Evolutionary conservation across 2,329 filamentous ascomycete species (phyloP).

Genomic region (Fusarium sp.): DNA sequence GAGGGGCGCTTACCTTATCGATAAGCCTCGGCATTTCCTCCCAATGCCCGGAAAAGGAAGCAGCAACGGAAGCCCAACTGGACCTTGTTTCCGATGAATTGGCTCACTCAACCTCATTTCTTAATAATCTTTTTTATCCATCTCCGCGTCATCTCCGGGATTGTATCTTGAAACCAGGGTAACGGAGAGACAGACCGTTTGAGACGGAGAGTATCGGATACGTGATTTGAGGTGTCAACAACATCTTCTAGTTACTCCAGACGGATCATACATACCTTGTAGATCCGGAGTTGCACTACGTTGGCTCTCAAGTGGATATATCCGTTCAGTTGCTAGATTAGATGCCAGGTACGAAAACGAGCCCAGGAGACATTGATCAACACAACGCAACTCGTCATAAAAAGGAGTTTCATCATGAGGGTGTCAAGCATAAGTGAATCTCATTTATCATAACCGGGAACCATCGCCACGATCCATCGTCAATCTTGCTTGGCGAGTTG

Average conservation of each 20-base stretch:
- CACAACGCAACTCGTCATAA: background rate
- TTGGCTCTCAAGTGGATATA: background rate
- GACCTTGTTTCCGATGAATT: background rate
- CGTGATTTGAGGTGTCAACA: background rate
- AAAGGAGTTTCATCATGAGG: background rate
- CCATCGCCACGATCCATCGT: background rate
- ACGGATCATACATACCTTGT: background rate
- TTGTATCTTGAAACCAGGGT: background rate
- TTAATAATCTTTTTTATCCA: background rate
- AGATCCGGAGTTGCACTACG: background rate
- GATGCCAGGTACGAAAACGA: slow-evolving; percentile 9
- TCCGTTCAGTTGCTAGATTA: background rate
- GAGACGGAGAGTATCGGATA: background rate
- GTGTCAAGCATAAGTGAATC: background rate
- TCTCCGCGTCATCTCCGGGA: slow-evolving; percentile 7
- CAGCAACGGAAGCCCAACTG: background rate
- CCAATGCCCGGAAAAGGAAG: background rate
- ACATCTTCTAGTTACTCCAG: background rate
- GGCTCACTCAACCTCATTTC: background rate
- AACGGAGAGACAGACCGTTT: background rate
- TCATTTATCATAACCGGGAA: background rate
- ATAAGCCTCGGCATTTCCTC: slow-evolving; percentile 28
- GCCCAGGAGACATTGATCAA: background rate
- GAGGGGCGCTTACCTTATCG: slow-evolving; percentile 39
- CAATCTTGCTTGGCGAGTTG: slow-evolving; percentile 8